Percentiles rank a stretch among this genome's conserved stretches.
Evolutionary conservation across 2,329 filamentous ascomycete genomes (phyloP).

Genomic region (Neospermospora avenae): DNA sequence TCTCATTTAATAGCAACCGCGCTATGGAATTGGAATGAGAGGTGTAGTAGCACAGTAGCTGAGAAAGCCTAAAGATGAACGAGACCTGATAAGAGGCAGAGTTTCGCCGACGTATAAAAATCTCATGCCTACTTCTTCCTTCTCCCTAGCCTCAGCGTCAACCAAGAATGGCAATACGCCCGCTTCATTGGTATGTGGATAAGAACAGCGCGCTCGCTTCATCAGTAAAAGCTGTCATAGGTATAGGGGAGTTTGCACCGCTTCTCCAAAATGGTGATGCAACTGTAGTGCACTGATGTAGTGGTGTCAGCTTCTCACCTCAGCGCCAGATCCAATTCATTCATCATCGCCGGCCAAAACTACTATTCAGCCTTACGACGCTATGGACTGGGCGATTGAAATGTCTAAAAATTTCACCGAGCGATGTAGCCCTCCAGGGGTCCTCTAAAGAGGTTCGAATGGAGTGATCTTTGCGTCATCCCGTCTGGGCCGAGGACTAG

Average conservation of each 20-base stretch:
- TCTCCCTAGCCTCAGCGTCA: not conserved
- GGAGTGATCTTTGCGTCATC: not conserved
- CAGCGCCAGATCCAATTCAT: slow-evolving; percentile 3
- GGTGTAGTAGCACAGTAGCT: not conserved
- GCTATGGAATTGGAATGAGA: not conserved
- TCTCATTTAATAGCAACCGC: not conserved
- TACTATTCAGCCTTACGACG: slow-evolving; percentile 1
- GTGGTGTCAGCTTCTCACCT: slow-evolving; percentile 14
- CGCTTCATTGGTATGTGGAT: not conserved
- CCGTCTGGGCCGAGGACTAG: not conserved
- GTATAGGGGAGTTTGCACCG: not conserved
- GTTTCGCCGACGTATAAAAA: not conserved
- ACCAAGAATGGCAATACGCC: not conserved
- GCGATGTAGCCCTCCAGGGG: not conserved
- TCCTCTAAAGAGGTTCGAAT: not conserved
- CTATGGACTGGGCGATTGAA: not conserved
- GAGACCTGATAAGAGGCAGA: not conserved
- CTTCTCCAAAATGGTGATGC: not conserved
- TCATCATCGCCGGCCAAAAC: not conserved
- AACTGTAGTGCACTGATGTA: not conserved
- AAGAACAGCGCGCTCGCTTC: not conserved
- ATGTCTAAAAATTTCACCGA: slow-evolving; percentile 6
- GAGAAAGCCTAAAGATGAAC: not conserved
- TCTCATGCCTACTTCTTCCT: not conserved
- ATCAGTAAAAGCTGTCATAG: not conserved